These are phyloP conservation scores for Saitozyma podzolica DNA, from an alignment of 768 basidiomycete species.

Conservation along the genomic window DNA sequence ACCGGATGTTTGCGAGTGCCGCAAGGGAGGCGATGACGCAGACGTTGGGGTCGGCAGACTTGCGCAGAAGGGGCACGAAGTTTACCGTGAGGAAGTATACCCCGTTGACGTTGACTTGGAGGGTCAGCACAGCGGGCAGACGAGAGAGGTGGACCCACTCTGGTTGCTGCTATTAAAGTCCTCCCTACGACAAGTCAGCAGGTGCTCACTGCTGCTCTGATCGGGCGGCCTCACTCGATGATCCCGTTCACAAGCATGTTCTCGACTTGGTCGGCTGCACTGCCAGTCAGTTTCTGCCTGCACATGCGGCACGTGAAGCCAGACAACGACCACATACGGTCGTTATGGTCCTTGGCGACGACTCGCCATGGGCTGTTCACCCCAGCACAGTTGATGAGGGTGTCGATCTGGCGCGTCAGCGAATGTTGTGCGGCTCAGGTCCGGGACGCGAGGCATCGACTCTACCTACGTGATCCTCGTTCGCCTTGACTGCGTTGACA, in stretches of 20 bases:
- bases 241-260: slow-evolving; percentile 19
- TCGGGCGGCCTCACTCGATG: slow-evolving; percentile 23
- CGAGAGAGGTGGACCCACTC: slow-evolving; percentile 24
- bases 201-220: neutral
- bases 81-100: slow-evolving; percentile 24
- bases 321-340: no score
- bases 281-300: neutral
- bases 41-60: slow-evolving; percentile 21
- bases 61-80: slow-evolving; percentile 23
- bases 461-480: slow-evolving; percentile 9
- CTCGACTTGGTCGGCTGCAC: slow-evolving; percentile 22
- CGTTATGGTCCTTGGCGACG: slow-evolving; percentile 23
- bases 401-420: slow-evolving; percentile 19
- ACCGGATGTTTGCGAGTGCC: slow-evolving; percentile 22
- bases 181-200: slow-evolving; percentile 12
- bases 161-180: slow-evolving; percentile 21
- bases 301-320: slow-evolving; percentile 14
- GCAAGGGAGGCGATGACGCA: slow-evolving; percentile 28
- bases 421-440: neutral
- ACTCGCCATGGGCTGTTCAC: slow-evolving; percentile 19
- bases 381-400: slow-evolving; percentile 39
- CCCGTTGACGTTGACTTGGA: neutral
- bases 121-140: slow-evolving; percentile 1
- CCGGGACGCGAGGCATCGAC: neutral
- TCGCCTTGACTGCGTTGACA: slow-evolving; percentile 7